Evolutionary conservation across 179 eudicot genomes (phyloP).

Genomic region (Silene coronaria): DNA sequence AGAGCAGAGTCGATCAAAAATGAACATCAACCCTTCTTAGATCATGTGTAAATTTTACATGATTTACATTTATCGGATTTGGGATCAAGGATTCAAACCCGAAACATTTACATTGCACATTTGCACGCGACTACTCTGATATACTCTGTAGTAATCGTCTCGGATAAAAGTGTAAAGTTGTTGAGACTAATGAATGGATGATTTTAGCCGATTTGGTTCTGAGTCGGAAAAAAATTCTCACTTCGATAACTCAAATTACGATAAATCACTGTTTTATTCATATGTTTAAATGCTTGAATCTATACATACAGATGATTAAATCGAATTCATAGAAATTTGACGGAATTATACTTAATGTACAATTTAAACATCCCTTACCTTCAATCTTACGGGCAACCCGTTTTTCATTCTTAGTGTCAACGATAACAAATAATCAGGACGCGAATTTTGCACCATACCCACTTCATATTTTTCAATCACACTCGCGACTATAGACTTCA

Average conservation of each 20-base stretch:
- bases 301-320: neutral
- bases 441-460: conserved; percentile 33
- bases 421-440: conserved; percentile 50
- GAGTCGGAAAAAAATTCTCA: too few relatives aligned
- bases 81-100: neutral
- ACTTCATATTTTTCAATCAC: conserved; percentile 55
- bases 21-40: neutral
- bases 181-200: too few relatives aligned
- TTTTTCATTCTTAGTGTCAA: conserved; percentile 74
- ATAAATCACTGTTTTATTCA: too few relatives aligned
- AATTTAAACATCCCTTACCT: conserved; percentile 14
- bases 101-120: neutral
- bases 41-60: neutral
- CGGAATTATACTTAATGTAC: neutral
- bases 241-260: too few relatives aligned
- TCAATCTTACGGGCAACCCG: conserved; percentile 54
- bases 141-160: too few relatives aligned
- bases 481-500: conserved; percentile 75
- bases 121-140: too few relatives aligned
- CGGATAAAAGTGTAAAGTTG: too few relatives aligned
- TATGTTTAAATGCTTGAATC: neutral
- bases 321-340: neutral
- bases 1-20: too few relatives aligned
- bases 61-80: neutral
- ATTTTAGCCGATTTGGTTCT: too few relatives aligned